phyloP scores from a whole-genome alignment of 1,284 basidiomycete genomes.

The Ceratobasidium sp. region DNA sequence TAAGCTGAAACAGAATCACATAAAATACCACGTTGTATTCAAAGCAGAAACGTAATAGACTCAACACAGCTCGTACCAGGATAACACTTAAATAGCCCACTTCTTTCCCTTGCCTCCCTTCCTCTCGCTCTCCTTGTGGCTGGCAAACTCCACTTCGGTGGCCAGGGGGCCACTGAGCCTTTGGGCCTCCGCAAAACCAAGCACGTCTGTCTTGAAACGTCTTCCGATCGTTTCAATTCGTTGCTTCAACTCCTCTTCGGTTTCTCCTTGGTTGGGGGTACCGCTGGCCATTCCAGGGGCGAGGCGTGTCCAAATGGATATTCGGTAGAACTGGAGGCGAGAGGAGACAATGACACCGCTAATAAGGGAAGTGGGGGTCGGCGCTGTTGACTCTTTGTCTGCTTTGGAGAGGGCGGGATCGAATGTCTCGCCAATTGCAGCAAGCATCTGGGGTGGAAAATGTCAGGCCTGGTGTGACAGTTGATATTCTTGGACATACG shows the following conservation, averaged over 20 bases:
- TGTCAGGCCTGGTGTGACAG: slow-evolving; percentile 15
- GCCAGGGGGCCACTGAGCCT: slow-evolving; percentile 84
- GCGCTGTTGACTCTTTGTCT: slow-evolving; percentile 62
- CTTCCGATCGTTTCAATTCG: slow-evolving; percentile 79
- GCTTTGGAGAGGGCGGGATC: slow-evolving; percentile 70
- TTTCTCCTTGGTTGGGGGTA: slow-evolving; percentile 52
- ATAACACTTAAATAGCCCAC: slow-evolving; percentile 68
- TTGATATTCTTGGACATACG: slow-evolving; percentile 60
- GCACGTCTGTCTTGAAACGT: slow-evolving; percentile 91
- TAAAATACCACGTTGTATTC: slow-evolving; percentile 36
- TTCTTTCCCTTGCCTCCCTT: slow-evolving; percentile 88
- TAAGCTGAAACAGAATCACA: neutral
- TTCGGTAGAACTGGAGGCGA: slow-evolving; percentile 93
- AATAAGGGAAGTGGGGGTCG: slow-evolving; percentile 74
- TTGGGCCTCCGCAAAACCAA: slow-evolving; percentile 80
- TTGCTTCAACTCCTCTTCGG: slow-evolving; percentile 69
- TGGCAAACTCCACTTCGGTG: slow-evolving; percentile 94
- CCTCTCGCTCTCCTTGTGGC: slow-evolving; percentile 95
- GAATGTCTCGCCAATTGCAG: slow-evolving; percentile 96
- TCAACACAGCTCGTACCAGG: slow-evolving; percentile 47
- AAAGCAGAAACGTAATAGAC: slow-evolving; percentile 47
- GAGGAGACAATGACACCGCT: slow-evolving; percentile 96
- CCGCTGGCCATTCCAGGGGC: slow-evolving; percentile 58
- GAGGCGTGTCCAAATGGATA: slow-evolving; percentile 96
- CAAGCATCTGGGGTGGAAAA: slow-evolving; percentile 79